A percentile compares a stretch with the other conserved stretches of the same genome.
Evolutionary conservation across 495 filamentous ascomycete species (phyloP).

Genomic region (Usnea hakonensis): DNA sequence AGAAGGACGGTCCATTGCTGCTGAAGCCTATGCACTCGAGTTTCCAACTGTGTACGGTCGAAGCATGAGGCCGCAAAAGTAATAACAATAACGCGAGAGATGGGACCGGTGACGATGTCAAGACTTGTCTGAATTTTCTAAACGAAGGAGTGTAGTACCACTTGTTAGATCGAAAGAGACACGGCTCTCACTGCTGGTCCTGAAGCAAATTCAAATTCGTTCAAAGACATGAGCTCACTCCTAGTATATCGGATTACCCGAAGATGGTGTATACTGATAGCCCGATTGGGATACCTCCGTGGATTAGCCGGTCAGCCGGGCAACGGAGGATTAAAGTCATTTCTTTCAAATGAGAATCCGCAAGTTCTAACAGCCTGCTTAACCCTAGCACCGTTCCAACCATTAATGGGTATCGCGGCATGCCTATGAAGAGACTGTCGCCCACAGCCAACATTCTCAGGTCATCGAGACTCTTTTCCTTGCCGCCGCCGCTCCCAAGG

Average conservation of each 20-base stretch:
- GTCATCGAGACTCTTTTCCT: constrained; percentile 56
- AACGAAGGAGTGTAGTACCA: not conserved
- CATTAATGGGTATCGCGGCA: constrained; percentile 18
- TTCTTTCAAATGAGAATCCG: not conserved
- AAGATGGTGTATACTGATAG: not conserved
- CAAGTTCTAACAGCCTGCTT: not conserved
- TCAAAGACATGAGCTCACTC: not conserved
- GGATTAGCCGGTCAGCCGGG: not conserved
- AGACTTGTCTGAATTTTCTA: not conserved
- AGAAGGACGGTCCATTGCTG: constrained; percentile 26
- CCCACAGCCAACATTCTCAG: constrained; percentile 58
- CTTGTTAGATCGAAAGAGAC: too few species aligned
- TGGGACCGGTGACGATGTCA: not conserved
- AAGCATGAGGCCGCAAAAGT: not conserved
- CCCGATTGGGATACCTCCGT: not conserved
- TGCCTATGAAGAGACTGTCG: constrained; percentile 45
- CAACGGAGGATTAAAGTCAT: not conserved
- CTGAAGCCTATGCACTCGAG: not conserved
- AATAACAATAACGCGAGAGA: not conserved
- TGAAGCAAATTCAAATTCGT: not conserved
- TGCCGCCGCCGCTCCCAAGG: constrained; percentile 48
- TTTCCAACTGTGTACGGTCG: not conserved
- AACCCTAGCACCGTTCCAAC: not conserved
- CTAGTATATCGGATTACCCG: not conserved
- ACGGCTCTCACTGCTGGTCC: too few species aligned